Evolutionary conservation across 257 asterid genomes (phyloP).

Genomic region (Echites panduratus): DNA sequence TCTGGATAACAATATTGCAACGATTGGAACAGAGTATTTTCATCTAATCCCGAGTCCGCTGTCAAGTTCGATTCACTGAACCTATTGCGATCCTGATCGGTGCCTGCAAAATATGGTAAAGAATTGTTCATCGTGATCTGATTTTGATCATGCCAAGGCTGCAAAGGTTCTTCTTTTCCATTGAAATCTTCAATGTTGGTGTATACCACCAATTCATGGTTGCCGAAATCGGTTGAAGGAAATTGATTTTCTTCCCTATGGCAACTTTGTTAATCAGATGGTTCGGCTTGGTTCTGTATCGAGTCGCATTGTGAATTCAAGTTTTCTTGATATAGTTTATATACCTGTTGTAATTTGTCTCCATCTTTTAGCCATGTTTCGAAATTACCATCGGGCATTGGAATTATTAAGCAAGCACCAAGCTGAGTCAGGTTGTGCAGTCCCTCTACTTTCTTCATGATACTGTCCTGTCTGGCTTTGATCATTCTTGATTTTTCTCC

Average conservation of each 20-base stretch:
- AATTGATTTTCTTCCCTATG: neutral
- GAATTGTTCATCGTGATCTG: no score
- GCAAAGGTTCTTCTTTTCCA: neutral
- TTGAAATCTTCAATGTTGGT: neutral
- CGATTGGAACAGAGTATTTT: neutral
- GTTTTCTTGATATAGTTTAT: neutral
- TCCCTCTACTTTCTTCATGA: neutral
- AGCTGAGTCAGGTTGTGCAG: neutral
- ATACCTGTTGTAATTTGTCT: neutral
- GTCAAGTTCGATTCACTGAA: no score
- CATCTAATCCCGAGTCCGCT: no score
- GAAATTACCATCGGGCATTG: neutral
- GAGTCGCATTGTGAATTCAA: neutral
- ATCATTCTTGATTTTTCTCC: neutral
- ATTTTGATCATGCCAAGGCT: neutral
- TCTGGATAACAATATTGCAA: neutral
- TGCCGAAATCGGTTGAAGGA: neutral
- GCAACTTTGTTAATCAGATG: neutral
- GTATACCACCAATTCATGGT: neutral
- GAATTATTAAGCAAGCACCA: neutral
- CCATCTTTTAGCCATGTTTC: neutral
- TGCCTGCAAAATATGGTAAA: neutral
- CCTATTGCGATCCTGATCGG: no score
- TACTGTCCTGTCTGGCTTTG: constrained; percentile 1
- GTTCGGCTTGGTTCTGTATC: neutral